phyloP scores from a whole-genome alignment of 139 green algal species.

The Choricystis sp. region DNA sequence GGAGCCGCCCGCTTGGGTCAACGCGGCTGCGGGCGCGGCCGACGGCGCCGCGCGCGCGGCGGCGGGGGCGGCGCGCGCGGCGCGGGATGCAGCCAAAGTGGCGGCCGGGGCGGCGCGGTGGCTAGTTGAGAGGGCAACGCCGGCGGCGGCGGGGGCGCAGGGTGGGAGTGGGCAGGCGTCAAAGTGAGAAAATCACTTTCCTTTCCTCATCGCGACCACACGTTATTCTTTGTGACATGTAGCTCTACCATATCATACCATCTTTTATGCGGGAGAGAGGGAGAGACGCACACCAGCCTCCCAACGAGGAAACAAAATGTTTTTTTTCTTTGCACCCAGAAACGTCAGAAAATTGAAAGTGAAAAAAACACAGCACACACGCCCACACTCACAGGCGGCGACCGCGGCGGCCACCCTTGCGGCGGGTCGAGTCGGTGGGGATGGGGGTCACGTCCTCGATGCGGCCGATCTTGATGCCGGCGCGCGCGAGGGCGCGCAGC shows the following conservation, averaged over 20 bases:
- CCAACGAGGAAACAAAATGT: too few species aligned
- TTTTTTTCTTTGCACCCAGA: neutral
- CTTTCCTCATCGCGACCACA: too few species aligned
- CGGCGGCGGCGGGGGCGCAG: too few species aligned
- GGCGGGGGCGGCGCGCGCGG: too few species aligned
- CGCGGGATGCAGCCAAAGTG: neutral
- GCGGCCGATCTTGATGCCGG: conserved; percentile 97
- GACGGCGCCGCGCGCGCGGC: too few species aligned
- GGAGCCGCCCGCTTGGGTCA: conserved; percentile 26
- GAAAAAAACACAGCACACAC: neutral
- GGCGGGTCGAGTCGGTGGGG: conserved; percentile 87
- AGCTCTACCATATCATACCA: too few species aligned
- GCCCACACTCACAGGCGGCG: conserved; percentile 57
- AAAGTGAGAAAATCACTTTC: too few species aligned
- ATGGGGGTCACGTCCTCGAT: conserved; percentile 99
- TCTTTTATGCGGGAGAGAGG: too few species aligned
- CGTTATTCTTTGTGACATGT: too few species aligned
- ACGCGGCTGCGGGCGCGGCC: conserved; percentile 6
- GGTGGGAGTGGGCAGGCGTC: neutral
- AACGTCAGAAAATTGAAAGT: neutral
- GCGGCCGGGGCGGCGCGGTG: neutral
- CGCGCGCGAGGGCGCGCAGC: conserved; percentile 89
- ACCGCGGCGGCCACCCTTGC: conserved; percentile 94
- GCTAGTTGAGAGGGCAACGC: neutral
- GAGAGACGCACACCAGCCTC: too few species aligned